A percentile compares a stretch with the other conserved stretches of the same genome.
Conservation (phyloP, 2,329 filamentous ascomycete genomes). For the Microascus cirrosus region DNA sequence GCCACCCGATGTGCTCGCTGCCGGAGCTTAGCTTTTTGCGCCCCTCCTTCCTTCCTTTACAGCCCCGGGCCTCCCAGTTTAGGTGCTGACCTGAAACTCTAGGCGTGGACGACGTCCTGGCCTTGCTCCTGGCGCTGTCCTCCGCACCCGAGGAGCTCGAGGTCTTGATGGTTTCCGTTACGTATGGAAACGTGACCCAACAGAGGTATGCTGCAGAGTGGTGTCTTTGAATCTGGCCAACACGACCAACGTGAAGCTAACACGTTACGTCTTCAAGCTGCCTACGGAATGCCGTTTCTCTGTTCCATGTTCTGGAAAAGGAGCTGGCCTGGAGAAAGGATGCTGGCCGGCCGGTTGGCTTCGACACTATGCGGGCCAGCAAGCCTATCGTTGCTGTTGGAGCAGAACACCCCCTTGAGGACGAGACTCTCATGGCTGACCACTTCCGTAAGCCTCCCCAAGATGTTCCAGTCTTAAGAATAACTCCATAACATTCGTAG, state of each 20-base stretch:
- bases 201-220: constrained; percentile 45
- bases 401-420: constrained; percentile 73
- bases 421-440: constrained; percentile 68
- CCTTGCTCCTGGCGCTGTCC: constrained; percentile 76
- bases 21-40: background rate
- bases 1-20: background rate
- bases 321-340: constrained; percentile 74
- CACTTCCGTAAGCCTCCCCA: constrained; percentile 67
- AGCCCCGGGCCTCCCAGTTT: background rate
- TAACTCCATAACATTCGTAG: constrained; percentile 24
- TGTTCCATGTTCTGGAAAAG: constrained; percentile 87
- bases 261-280: constrained; percentile 35
- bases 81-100: background rate
- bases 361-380: constrained; percentile 56
- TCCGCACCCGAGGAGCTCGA: constrained; percentile 76
- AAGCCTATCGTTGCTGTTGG: constrained; percentile 84
- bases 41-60: too few relatives aligned
- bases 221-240: background rate
- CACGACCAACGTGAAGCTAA: background rate
- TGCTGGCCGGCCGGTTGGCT: constrained; percentile 57
- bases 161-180: constrained; percentile 74
- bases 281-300: constrained; percentile 74
- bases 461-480: background rate
- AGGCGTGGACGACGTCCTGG: constrained; percentile 87
- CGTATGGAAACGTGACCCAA: constrained; percentile 87